Evolutionary conservation across 805 yeast genomes (phyloP), one percentile per base, ranked within the genome.

Genomic region (Pichia insulana): DNA sequence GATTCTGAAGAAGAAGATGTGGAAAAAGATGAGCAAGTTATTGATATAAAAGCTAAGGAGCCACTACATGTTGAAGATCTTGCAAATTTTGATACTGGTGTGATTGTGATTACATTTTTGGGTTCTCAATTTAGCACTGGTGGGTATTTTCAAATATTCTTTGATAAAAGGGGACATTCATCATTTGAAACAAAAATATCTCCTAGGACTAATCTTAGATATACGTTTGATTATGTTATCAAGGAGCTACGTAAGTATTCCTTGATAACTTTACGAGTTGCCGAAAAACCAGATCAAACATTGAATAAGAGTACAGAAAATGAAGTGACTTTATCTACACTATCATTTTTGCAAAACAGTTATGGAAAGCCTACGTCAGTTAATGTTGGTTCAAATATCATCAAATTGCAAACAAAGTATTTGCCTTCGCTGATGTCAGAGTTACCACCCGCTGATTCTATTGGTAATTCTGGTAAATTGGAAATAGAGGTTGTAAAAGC

Each of bases 221-320:
- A 65, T 27, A 76, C 83, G 13, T 86, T 87, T 47, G 96, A 88
- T 60, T 79, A 66, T n/a, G 61, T 79, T 49, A 69, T 89, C 45
- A 82, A 79, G 48, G 95, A 89, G 59, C 67, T 89, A 40, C 87
- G 80, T 34, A 38, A 53, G 26, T 76, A 78, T 71, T 86, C 96
- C 1, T 64, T 70, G 37, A 70, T 78, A 1, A 69, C 74, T 2
- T 70, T 88, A 60, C 73, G 86, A 56, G 63, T 83, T 25, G 70
- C 76, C 2, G 76, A 77, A 51, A 71, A 80, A 43, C 66, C 67
- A 46, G 65, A 70, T 26, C 65, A 68, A 34, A 77, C 74, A 50
- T 71, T 82, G 53, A 68, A 70, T 20, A 77, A 76, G 44, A 78
- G 76, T 31, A 60, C 75, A 6, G 52, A 82, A 46, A 80, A 82